Conservation (phyloP, 2,329 filamentous ascomycete species). For the Xylariaceae sp. region DNA sequence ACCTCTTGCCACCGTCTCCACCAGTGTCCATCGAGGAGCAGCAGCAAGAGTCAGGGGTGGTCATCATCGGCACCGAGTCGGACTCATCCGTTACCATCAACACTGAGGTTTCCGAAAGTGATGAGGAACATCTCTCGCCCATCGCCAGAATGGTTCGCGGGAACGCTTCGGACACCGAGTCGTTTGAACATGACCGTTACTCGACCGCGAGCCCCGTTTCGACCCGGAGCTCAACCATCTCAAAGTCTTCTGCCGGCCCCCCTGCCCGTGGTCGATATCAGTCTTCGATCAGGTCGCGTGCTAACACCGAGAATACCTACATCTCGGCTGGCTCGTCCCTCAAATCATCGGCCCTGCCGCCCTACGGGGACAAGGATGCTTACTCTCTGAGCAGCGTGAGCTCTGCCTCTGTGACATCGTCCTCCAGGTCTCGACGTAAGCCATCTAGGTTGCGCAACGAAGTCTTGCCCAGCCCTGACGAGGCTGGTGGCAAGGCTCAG, state of each 20-base stretch:
- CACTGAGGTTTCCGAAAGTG: slow-evolving; percentile 60
- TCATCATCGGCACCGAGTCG: slow-evolving; percentile 46
- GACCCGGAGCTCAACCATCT: slow-evolving; percentile 53
- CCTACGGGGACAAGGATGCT: slow-evolving; percentile 37
- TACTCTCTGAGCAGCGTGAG: slow-evolving; percentile 48
- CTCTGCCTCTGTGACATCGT: slow-evolving; percentile 43
- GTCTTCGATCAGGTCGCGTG: slow-evolving; percentile 44
- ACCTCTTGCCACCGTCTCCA: slow-evolving; percentile 70
- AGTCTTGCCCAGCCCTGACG: slow-evolving; percentile 69
- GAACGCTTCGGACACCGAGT: slow-evolving; percentile 53
- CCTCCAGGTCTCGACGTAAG: slow-evolving; percentile 33
- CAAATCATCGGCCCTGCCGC: slow-evolving; percentile 28
- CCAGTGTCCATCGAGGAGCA: slow-evolving; percentile 74
- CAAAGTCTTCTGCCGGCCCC: slow-evolving; percentile 47
- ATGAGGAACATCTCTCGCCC: slow-evolving; percentile 70
- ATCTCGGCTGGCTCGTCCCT: slow-evolving; percentile 60
- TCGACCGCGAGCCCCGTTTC: slow-evolving; percentile 62
- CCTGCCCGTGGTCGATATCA: slow-evolving; percentile 42
- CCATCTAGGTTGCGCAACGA: slow-evolving; percentile 75
- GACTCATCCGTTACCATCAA: slow-evolving; percentile 50
- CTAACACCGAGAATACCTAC: slow-evolving; percentile 56
- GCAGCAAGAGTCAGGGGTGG: slow-evolving; percentile 43
- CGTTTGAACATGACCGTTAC: slow-evolving; percentile 50
- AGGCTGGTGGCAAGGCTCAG: slow-evolving; percentile 52
- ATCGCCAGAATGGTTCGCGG: slow-evolving; percentile 68